These are phyloP conservation scores for Mytilinidion resinicola DNA, from an alignment of 495 filamentous ascomycete genomes.

Conservation along the genomic window DNA sequence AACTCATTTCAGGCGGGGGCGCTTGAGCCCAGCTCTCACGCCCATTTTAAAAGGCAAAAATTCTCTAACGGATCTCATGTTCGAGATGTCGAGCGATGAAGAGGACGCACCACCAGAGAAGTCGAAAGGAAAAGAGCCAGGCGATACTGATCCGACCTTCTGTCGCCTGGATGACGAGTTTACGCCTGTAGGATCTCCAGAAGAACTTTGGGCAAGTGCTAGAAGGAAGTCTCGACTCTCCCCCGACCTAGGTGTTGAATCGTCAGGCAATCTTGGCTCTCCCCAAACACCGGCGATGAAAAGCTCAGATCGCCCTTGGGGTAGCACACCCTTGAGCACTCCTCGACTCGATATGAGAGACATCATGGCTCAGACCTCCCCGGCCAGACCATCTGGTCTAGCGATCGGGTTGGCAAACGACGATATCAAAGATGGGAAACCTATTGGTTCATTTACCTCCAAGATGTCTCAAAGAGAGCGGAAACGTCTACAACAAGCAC, in stretches of 20 bases:
- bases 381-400: conserved; percentile 58
- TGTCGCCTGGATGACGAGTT: background rate
- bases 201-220: conserved; percentile 12
- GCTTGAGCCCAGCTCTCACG: conserved; percentile 41
- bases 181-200: conserved; percentile 11
- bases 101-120: background rate
- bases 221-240: conserved; percentile 9
- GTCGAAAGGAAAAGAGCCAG: background rate
- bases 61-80: conserved; percentile 74
- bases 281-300: conserved; percentile 6
- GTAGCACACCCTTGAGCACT: conserved; percentile 45
- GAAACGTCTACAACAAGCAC: conserved; percentile 60
- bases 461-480: conserved; percentile 86
- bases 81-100: conserved; percentile 81
- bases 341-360: conserved; percentile 72
- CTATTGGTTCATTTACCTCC: conserved; percentile 29
- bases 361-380: conserved; percentile 73
- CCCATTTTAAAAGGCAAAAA: conserved; percentile 53
- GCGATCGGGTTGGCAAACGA: conserved; percentile 59
- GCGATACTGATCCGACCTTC: background rate
- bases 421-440: conserved; percentile 27
- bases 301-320: conserved; percentile 53
- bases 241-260: background rate
- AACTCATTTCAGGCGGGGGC: too few species aligned
- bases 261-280: background rate